These are phyloP conservation scores for Leccinellum albellum DNA, from an alignment of 768 basidiomycete genomes.

Conservation along the genomic window DNA sequence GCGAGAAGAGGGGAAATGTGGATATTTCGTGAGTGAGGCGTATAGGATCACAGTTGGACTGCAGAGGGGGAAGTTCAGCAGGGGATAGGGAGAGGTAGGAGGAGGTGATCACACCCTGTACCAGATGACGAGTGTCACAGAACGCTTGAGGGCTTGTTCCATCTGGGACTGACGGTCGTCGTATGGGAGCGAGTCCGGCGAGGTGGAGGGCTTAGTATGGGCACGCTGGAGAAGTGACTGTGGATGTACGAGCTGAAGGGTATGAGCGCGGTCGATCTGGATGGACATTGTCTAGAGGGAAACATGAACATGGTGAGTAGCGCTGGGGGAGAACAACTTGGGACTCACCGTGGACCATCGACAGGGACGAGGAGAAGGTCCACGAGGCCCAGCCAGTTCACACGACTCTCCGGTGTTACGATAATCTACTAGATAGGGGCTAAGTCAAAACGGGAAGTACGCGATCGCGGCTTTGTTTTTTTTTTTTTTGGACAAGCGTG, in stretches of 20 bases:
- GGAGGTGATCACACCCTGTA: conserved; percentile 47
- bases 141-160: conserved; percentile 42
- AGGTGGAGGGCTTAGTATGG: conserved; percentile 8
- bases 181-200: conserved; percentile 8
- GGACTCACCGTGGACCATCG: no score
- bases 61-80: conserved; percentile 5
- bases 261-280: conserved; percentile 24
- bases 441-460: no score
- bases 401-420: no score
- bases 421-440: no score
- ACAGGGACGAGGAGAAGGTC: no score
- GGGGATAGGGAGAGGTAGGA: not conserved
- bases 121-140: conserved; percentile 67
- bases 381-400: no score
- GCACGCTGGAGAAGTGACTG: conserved; percentile 10
- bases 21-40: conserved; percentile 54
- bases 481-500: no score
- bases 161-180: conserved; percentile 31
- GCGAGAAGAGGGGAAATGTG: conserved; percentile 63
- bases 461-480: no score
- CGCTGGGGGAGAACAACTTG: not conserved
- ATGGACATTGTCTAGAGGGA: conserved; percentile 17
- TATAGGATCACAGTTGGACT: conserved; percentile 54
- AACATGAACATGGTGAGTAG: conserved; percentile 3
- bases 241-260: conserved; percentile 12